These are phyloP conservation scores for Hordeum vulgare DNA, from an alignment of 176 grass and related monocot species.

Conservation along the genomic window DNA sequence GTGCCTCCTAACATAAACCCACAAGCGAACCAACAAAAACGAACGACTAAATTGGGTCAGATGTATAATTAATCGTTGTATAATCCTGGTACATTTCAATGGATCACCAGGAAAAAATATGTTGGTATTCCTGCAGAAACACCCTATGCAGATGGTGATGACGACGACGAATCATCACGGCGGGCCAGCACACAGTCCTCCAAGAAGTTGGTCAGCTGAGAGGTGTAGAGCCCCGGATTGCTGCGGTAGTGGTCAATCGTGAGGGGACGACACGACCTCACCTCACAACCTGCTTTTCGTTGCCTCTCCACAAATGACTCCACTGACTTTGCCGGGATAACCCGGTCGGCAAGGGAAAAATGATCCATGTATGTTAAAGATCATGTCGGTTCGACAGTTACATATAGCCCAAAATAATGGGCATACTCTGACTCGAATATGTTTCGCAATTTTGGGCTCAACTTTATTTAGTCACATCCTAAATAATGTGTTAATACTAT, in stretches of 20 bases:
- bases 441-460: too few species aligned
- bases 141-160: background rate
- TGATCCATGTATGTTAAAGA: too few species aligned
- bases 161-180: background rate
- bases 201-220: constrained; percentile 59
- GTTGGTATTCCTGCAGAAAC: background rate
- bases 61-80: background rate
- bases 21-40: too few species aligned
- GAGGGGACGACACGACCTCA: constrained; percentile 74
- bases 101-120: constrained; percentile 25
- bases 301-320: constrained; percentile 64
- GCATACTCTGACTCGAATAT: too few species aligned
- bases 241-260: constrained; percentile 74
- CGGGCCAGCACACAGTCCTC: constrained; percentile 52
- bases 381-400: too few species aligned
- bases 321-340: constrained; percentile 75
- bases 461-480: too few species aligned
- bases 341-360: constrained; percentile 45
- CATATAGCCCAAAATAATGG: too few species aligned
- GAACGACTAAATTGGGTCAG: too few species aligned
- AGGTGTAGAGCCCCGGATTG: constrained; percentile 52
- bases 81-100: constrained; percentile 12
- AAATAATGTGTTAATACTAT: too few species aligned
- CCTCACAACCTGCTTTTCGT: constrained; percentile 41
- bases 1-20: too few species aligned